Evolutionary conservation across 2,329 filamentous ascomycete species (phyloP), one percentile per base, ranked within the genome.

Genomic region (Ophiostoma piceae): DNA sequence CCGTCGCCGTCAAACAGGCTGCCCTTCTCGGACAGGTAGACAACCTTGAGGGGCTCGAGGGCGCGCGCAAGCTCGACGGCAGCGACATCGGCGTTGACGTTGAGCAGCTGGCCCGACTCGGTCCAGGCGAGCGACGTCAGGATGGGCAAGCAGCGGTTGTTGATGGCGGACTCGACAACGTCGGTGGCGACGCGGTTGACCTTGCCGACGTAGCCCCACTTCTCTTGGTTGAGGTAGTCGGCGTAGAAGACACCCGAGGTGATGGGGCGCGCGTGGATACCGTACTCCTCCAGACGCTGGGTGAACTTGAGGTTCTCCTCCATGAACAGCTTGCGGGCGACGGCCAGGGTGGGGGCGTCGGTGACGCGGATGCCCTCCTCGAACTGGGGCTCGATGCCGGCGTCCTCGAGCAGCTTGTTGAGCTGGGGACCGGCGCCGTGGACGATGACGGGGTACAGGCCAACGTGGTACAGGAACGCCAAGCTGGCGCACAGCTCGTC

Each of bases 11-110:
- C 92, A 81, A 97, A 96, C 43, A 99, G 82, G 8, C 94, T 95
- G 67, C 95, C 95, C 85, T 98, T 98, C 82, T 99, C 95, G 5
- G 93, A 96, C n/a, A 98, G 85, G 79, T 97, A 99, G 71, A 99
- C 94, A 72, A 98, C 94, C 87, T 99, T 99, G 76, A 98, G 83
- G 35, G 95, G 95, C 80, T 98, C 90, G 69, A 99, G 84, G 70
- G 91, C 88, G 71, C 92, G 89, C 32, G 95, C 94, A 72, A 99
- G 84, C 82, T 97, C 94, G 74, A 94, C 94, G 39, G 95, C 95
- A 47, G 94, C 94, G 72, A 97, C 94, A 79, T 99, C 95, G 47
- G 95, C 95, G 77, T 99, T 99, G 79, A 99, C 95, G 77, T 99
- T 99, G 73, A 99, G 85, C 68, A 98, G 89, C 79, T 94, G 92